Base-by-base conservation (phyloP, 805 yeast genomes). In the Starmerella gropengiesseri region DNA sequence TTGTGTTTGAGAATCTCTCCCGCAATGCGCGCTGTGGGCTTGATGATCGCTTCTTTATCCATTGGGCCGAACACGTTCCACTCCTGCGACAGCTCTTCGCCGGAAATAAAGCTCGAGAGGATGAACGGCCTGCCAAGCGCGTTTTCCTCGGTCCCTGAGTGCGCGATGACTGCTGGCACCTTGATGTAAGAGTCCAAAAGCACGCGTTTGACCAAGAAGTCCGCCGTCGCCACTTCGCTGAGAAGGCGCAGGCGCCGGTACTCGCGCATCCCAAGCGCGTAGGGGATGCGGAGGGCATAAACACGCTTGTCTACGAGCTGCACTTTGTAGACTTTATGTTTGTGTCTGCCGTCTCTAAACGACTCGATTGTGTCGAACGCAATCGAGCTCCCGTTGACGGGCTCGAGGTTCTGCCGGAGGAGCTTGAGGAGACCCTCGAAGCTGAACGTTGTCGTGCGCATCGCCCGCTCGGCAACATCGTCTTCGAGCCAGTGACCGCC, bases 1-100 rank as follows among this genome's bases (percentile, higher is more conserved):
- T 70, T 70, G 38, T 77, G 59, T 1, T 70, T 62, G 21, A 77
- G 66, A 6, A 78, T 58, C 50, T 71, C 66, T 11, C 67, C 65
- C 54, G 78, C 77, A 55, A 80, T 69, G 37, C 80, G 11, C 7
- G 27, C 27, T 12, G 12, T 23, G 11, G 12, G 11, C 27, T 23
- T 12, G 7, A 23, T 23, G 12, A 12, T 23, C 11, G 27, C 27
- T 23, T 23, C 27, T 8, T 8, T 23, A 12, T 23, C 27, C 12
- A 8, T 23, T n/a, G n/a, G n/a, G 7, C 11, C 7, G 12, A 8
- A 23, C 27, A 23, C 12, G 27, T 23, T 23, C 12, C 27, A 7
- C 27, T 8, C 12, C 11, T 7, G 12, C 27, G 27, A 7, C 27
- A 23, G 27, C 11, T 12, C 12, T 7, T 8, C 12, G 12, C 12